phyloP scores from a whole-genome alignment of 75 land plant genomes.

The Sequoia sempervirens region DNA sequence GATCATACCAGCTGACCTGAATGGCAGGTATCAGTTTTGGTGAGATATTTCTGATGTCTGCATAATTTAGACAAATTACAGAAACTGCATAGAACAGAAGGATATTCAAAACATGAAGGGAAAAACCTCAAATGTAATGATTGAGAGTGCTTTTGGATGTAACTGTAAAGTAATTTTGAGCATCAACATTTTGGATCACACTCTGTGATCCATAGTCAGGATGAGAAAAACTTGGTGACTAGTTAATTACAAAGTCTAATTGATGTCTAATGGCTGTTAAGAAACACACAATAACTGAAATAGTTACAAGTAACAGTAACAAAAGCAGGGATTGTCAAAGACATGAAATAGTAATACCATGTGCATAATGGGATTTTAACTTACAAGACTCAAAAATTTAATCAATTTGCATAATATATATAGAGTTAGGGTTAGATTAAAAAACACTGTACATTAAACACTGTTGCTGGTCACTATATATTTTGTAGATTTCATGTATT shows the following conservation, averaged over 20 bases:
- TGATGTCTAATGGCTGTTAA: neutral
- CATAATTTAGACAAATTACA: neutral
- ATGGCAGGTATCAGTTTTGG: neutral
- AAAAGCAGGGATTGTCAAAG: neutral
- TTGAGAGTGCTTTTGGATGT: no score
- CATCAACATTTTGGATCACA: no score
- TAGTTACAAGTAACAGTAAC: neutral
- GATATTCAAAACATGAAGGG: neutral
- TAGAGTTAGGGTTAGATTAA: neutral
- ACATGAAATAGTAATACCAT: neutral
- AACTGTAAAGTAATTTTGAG: no score
- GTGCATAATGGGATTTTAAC: neutral
- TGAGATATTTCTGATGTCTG: neutral
- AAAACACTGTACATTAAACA: neutral
- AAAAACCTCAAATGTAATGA: neutral
- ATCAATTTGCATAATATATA: neutral
- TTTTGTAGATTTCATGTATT: neutral
- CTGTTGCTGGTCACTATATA: neutral
- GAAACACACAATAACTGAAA: neutral
- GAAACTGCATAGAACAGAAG: neutral
- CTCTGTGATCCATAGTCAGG: no score
- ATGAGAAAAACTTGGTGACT: no score
- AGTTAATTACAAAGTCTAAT: neutral
- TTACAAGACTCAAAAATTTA: neutral
- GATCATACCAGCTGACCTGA: conserved; percentile 64